Evolutionary conservation across 2,329 filamentous ascomycete genomes (phyloP), one percentile per base, ranked within the genome.

Genomic region (Tricladium varicosporioides): DNA sequence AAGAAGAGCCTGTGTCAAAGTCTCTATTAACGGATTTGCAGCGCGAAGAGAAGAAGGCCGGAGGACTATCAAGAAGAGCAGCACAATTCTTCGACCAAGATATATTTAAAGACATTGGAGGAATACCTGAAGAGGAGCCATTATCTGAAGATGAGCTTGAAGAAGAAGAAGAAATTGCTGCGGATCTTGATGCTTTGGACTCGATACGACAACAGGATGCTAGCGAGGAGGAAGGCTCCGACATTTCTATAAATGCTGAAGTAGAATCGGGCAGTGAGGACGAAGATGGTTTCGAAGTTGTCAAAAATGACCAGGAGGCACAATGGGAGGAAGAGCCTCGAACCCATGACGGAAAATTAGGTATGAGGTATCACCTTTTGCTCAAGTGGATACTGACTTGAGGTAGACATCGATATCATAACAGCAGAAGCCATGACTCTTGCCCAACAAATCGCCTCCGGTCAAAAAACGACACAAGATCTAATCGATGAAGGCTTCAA

Each of bases 361-460:
- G 84, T 85, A 77, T 71, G 77, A 5, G 16, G 18, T 22, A 48
- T 32, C 31, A 44, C 32, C 4, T 13, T 31, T 27, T 13, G 11
- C 16, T 14, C 15, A 40, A 33, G 19, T n/a, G 18, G 3, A 27
- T 22, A 40, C 66, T 70, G 57, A 70, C 55, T 54, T 19, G 27
- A 27, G 54, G 71, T 74, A 81, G 92, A 97, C 70, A 96, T 99
- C 74, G 92, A 97, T 72, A 97, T 99, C 68, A 96, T 97, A 69
- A 99, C 94, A n/a, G 94, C 92, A 5, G 94, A 99, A 78, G 94
- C 95, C 62, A 99, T 99, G 94, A 95, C 93, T 0, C 81, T 99
- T 14, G 95, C 94, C 0, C 94, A 97, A 63, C 84, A 91, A 69
- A 86, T 99, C 58, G 94, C 92, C 2, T 91, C 88, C 0, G 93